Evolutionary conservation across 208 protist species (phyloP), one percentile per base, ranked within the genome.

Genomic region (Trypanosoma mega): DNA sequence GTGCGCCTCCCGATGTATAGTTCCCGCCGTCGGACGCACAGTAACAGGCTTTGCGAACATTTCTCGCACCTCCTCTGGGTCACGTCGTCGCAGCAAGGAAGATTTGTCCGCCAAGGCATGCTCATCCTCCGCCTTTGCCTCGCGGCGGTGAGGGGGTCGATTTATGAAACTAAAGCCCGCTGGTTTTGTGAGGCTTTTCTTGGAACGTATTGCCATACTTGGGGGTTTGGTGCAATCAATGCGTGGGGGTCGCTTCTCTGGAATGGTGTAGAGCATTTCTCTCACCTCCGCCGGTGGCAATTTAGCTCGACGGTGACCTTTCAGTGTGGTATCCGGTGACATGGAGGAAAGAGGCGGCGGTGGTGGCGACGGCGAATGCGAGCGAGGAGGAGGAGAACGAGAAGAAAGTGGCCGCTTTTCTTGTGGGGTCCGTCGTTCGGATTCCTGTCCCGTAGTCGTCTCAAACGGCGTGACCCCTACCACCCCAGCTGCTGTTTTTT

Each of bases 181-280:
- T 31, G 69, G 69, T 27, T 48, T 23, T 18, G 64, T 77, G 12
- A 46, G 50, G 18, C n/a, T 46, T 29, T 60, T 60, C 4, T 9
- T 14, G 21, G 21, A 43, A 12, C 26, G 41, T 7, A 34, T n/a
- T 16, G 26, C 37, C 2, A 16, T 20, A 2, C 11, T 1, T 11
- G 51, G 59, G n/a, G 58, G 58, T 41, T 61, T 64, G 14, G 34
- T 48, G 51, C 26, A 63, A 45, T 59, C 36, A 9, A 83, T 75
- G 16, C 59, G 75, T 6, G 74, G 76, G n/a, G 76, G 77, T 3
- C 74, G 74, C 41, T 75, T 73, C 57, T 82, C 77, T 34, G 86
- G 82, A 18, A 86, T 74, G 4, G 86, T 88, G 49, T 76, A 53
- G 9, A 72, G 53, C 86, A 93, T 93, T 56, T 87, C 82, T 9